Percentiles rank a stretch among this genome's conserved stretches.
Evolutionary conservation across 2,329 filamentous ascomycete species (phyloP).

Genomic region (Aspergillus neotritici): DNA sequence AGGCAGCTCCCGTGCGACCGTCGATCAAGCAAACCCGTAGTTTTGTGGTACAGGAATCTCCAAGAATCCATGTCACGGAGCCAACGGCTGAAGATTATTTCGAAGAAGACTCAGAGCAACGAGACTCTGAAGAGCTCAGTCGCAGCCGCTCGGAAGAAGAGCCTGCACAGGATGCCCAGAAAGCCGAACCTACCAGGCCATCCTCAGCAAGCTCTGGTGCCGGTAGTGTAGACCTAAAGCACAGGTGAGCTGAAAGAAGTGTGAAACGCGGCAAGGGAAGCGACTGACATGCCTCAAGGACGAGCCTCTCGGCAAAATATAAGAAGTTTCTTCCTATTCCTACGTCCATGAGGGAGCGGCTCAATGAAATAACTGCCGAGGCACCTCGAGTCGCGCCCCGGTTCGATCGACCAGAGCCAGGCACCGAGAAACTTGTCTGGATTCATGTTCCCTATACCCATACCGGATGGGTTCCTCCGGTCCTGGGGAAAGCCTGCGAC

Average conservation of each 20-base stretch:
- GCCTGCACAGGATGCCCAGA: background rate
- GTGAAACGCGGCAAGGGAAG: background rate
- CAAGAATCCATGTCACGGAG: slow-evolving; percentile 27
- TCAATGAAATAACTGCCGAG: slow-evolving; percentile 18
- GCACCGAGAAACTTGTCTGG: slow-evolving; percentile 31
- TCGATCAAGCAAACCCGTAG: slow-evolving; percentile 20
- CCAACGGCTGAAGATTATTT: slow-evolving; percentile 19
- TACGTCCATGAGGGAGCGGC: slow-evolving; percentile 17
- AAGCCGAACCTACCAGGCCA: slow-evolving; percentile 2
- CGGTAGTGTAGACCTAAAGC: background rate
- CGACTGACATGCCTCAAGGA: slow-evolving; percentile 1
- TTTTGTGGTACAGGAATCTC: slow-evolving; percentile 19
- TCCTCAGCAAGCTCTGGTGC: slow-evolving; percentile 5
- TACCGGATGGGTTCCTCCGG: slow-evolving; percentile 16
- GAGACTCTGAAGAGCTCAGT: slow-evolving; percentile 2
- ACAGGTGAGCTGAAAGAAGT: too few relatives aligned
- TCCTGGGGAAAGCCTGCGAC: slow-evolving; percentile 16
- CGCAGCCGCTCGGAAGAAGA: background rate
- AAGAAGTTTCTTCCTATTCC: slow-evolving; percentile 22
- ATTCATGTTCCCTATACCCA: slow-evolving; percentile 33
- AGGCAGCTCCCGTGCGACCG: slow-evolving; percentile 12
- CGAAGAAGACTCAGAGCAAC: slow-evolving; percentile 7
- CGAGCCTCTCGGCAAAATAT: slow-evolving; percentile 14
- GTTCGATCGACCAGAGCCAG: slow-evolving; percentile 30
- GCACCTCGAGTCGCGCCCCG: slow-evolving; percentile 22